These are phyloP conservation scores for Trametes villosa DNA, from an alignment of 768 basidiomycete species.

Conservation along the genomic window DNA sequence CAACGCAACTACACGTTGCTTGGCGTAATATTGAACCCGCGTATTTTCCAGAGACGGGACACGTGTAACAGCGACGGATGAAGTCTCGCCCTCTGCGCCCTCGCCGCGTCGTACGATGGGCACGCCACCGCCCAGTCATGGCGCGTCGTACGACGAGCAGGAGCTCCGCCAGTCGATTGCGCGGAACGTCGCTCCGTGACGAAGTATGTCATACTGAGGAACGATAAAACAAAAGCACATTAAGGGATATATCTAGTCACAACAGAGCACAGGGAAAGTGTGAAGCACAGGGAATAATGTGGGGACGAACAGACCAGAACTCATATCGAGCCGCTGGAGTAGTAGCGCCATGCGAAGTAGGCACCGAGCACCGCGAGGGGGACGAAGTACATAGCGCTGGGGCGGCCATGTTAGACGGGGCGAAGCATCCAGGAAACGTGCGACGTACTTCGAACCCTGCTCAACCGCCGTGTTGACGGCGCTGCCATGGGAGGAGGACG, in stretches of 20 bases:
- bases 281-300: slow-evolving; percentile 5
- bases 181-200: too few species aligned
- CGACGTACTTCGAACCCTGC: slow-evolving; percentile 69
- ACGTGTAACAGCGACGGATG: too few species aligned
- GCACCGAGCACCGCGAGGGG: slow-evolving; percentile 79
- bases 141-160: background rate
- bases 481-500: slow-evolving; percentile 45
- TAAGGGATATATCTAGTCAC: slow-evolving; percentile 23
- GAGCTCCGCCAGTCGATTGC: background rate
- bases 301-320: slow-evolving; percentile 26
- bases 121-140: background rate
- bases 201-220: background rate
- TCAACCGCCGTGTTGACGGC: slow-evolving; percentile 53
- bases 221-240: slow-evolving; percentile 14
- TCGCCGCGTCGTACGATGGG: background rate
- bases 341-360: slow-evolving; percentile 89
- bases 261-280: slow-evolving; percentile 5
- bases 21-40: too few species aligned
- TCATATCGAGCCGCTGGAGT: slow-evolving; percentile 52
- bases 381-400: slow-evolving; percentile 80
- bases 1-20: too few species aligned
- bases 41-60: too few species aligned
- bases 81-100: too few species aligned
- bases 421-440: slow-evolving; percentile 17
- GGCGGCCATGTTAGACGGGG: slow-evolving; percentile 11